Evolutionary conservation across 768 basidiomycete genomes (phyloP).

Genomic region (Rhodotorula babjevae): DNA sequence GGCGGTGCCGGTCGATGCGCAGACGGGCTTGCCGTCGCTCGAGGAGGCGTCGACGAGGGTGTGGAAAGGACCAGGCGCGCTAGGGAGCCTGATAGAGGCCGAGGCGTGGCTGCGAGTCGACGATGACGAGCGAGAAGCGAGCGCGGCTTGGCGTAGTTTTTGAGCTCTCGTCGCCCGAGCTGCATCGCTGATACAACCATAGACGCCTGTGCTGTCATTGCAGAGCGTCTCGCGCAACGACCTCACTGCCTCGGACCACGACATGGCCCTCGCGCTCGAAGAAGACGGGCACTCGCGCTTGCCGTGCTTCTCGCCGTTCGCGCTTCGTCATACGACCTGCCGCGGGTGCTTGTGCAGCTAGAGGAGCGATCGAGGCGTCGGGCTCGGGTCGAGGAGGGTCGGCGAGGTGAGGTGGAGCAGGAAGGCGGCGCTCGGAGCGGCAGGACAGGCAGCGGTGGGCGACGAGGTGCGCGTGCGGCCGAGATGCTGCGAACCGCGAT

Average conservation of each 20-base stretch:
- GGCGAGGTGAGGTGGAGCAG: conserved; percentile 28
- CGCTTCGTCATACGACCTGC: background rate
- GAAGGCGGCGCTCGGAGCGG: conserved; percentile 15
- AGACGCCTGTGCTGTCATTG: background rate
- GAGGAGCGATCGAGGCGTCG: background rate
- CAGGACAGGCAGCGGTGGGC: conserved; percentile 28
- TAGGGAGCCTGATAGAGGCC: background rate
- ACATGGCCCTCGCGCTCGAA: conserved; percentile 30
- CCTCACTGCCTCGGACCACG: background rate
- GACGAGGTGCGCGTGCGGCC: conserved; percentile 29
- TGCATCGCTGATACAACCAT: too few relatives aligned
- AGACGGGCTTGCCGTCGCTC: background rate
- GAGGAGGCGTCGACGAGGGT: too few relatives aligned
- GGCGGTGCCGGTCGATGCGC: background rate
- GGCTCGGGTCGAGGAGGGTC: background rate
- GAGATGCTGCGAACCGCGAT: conserved; percentile 21
- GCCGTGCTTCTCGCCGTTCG: background rate
- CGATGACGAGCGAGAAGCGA: background rate
- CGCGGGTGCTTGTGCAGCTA: rapidly evolving
- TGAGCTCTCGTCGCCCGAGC: too few relatives aligned
- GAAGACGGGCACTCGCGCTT: conserved; percentile 17
- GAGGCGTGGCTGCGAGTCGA: background rate
- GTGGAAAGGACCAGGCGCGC: background rate
- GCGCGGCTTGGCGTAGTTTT: too few relatives aligned
- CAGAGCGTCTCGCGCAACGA: background rate